phyloP scores from a whole-genome alignment of 176 grass and related monocot species.

The Avena eriantha region DNA sequence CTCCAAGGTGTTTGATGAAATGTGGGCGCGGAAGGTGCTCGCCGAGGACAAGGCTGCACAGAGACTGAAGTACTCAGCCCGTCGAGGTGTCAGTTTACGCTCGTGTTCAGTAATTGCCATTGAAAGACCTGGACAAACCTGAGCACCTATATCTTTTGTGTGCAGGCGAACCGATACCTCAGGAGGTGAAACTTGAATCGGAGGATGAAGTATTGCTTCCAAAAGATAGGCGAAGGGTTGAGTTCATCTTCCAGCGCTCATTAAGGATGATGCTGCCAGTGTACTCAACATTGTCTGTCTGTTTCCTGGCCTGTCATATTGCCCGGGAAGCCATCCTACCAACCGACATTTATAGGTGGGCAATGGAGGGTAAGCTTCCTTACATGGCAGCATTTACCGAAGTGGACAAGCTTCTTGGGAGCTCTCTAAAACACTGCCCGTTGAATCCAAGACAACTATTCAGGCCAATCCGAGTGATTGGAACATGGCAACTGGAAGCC shows the following conservation, averaged over 20 bases:
- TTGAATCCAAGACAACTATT: conserved; percentile 72
- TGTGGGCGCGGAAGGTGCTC: conserved; percentile 55
- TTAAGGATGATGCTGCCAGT: conserved; percentile 69
- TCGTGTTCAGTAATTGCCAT: background rate
- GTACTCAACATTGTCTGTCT: conserved; percentile 83
- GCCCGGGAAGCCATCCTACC: conserved; percentile 74
- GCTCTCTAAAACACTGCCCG: conserved; percentile 49
- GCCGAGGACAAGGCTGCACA: conserved; percentile 4
- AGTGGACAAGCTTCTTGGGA: conserved; percentile 70
- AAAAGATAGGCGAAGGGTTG: conserved; percentile 36
- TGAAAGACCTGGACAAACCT: background rate
- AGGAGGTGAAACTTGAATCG: conserved; percentile 9
- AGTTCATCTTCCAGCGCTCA: conserved; percentile 59
- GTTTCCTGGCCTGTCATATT: conserved; percentile 76
- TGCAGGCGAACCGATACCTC: conserved; percentile 45
- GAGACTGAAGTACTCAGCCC: background rate
- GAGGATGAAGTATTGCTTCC: conserved; percentile 36
- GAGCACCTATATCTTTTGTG: conserved; percentile 9
- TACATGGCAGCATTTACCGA: conserved; percentile 69
- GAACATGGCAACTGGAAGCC: conserved; percentile 81
- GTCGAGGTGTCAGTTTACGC: conserved; percentile 32
- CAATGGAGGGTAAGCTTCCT: conserved; percentile 69
- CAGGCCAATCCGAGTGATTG: conserved; percentile 65
- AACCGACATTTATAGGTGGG: conserved; percentile 77
- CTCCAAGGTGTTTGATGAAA: conserved; percentile 68